Base-by-base conservation (phyloP, 2,329 filamentous ascomycete genomes). In the Ambrosiella xylebori region DNA sequence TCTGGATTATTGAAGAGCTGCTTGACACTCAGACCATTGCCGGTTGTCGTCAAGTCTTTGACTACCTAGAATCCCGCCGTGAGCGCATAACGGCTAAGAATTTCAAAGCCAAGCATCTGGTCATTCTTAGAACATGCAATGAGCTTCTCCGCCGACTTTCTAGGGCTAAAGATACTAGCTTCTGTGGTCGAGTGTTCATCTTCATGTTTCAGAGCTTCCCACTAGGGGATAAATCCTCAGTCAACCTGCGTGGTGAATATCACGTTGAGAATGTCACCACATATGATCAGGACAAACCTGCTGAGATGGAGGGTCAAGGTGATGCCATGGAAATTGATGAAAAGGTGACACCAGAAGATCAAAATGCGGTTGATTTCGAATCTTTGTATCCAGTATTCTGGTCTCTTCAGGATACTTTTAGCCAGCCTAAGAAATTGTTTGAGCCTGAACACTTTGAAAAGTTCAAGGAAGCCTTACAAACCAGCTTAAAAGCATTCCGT, bases 181-280 rank as follows among this genome's bases (percentile, higher is more conserved):
- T 99, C 68, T 98, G 93, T 66, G 93, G 93, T 13, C 81, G 93
- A 44, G 93, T 99, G 35, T 97, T 97, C 70, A 96, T 98, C 63
- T 99, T 96, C 70, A 81, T 98, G 67, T 98, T 97, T 70, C 93
- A 98, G 69, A 95, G 89, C 68, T 97, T 98, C 66, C 93, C 93
- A 1, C 76, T 98, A 0, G 91, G 91, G 38, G 94, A 98, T 70
- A 93, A 91, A 68, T 97, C 93, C 68, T 96, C 93, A 0, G 93
- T 98, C 54, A 99, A 99, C 66, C 76, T 97, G 44, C 81, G 93
- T 56, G 93, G 93, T 64, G 91, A 97, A 71, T 99, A 93, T 64
- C 93, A 99, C 66, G 81, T 86, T 35, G 93, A 97, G 65, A 99
- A 98, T 73, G 80, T 90, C 58, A 98, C 94, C 1, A 82, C 80